phyloP scores from a whole-genome alignment of 1,284 basidiomycete species.

The Tausonia pullulans region DNA sequence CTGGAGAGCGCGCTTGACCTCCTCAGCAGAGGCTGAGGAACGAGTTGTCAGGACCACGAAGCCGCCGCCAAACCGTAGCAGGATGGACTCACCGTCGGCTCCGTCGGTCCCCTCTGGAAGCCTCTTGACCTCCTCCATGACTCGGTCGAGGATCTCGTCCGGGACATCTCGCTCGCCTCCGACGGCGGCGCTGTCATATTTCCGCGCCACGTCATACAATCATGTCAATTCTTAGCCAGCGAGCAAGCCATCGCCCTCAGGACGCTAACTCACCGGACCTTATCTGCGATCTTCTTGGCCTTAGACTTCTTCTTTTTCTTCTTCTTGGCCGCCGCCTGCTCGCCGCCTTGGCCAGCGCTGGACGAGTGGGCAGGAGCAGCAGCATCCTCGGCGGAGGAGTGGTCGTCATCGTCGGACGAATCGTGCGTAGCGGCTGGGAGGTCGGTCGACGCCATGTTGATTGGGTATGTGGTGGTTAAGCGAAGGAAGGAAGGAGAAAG shows the following conservation, averaged over 20 bases:
- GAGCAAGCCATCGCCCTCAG: conserved; percentile 3
- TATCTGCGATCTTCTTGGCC: conserved; percentile 31
- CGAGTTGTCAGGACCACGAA: too few species aligned
- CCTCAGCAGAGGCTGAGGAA: conserved; percentile 18
- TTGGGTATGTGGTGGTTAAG: too few species aligned
- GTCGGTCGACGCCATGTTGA: too few species aligned
- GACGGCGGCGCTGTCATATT: conserved; percentile 19
- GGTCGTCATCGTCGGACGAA: neutral
- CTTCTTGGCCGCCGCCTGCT: conserved; percentile 22
- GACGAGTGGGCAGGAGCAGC: neutral
- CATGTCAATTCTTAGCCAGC: neutral
- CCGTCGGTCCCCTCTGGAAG: conserved; percentile 18
- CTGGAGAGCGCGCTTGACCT: conserved; percentile 33
- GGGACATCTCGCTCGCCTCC: conserved; percentile 25
- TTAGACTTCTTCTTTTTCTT: conserved; percentile 35
- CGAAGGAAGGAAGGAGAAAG: too few species aligned
- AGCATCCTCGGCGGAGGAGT: neutral
- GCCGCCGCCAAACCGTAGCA: neutral
- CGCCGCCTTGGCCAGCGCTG: neutral
- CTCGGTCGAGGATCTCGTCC: conserved; percentile 28
- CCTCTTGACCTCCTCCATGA: conserved; percentile 27
- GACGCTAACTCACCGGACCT: conserved; percentile 26
- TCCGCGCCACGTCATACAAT: neutral
- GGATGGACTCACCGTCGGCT: conserved; percentile 20
- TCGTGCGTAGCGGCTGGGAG: neutral